phyloP scores from a whole-genome alignment of 495 filamentous ascomycete genomes.

The Apiosordaria backusii region DNA sequence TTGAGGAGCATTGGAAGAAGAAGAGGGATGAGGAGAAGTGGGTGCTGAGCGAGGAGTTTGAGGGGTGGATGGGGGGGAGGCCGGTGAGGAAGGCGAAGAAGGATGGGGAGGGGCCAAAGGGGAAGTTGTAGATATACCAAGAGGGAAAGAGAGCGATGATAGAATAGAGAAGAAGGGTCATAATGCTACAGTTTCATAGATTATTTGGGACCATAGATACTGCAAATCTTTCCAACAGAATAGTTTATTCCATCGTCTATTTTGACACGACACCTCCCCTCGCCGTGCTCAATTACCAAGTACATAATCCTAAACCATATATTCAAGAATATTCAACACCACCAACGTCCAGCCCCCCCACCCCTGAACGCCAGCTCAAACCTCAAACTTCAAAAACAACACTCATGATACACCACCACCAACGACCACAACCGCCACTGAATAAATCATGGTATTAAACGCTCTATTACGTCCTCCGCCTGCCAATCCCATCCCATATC shows the following conservation, averaged over 20 bases:
- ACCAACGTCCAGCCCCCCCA: not conserved
- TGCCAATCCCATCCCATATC: not conserved
- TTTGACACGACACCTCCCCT: not conserved
- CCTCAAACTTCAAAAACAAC: not conserved
- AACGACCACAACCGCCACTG: not conserved
- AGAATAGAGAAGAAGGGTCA: not conserved
- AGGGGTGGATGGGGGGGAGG: slow-evolving; percentile 23
- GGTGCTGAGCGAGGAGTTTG: slow-evolving; percentile 43
- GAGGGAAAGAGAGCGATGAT: not conserved
- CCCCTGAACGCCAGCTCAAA: not conserved
- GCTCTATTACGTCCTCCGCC: not conserved
- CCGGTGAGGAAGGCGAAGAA: slow-evolving; percentile 8
- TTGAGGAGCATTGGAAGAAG: slow-evolving; percentile 51
- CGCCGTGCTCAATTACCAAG: too few relatives aligned
- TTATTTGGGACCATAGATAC: not conserved
- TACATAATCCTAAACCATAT: not conserved
- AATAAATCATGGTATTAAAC: not conserved
- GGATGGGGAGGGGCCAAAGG: not conserved
- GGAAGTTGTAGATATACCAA: not conserved
- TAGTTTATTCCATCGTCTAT: not conserved
- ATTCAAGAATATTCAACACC: not conserved
- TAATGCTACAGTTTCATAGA: not conserved
- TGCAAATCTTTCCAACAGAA: not conserved
- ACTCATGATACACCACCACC: not conserved
- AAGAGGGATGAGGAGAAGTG: slow-evolving; percentile 50